Conservation (phyloP, 306 rosid genomes). For the Calophaca sinica region DNA sequence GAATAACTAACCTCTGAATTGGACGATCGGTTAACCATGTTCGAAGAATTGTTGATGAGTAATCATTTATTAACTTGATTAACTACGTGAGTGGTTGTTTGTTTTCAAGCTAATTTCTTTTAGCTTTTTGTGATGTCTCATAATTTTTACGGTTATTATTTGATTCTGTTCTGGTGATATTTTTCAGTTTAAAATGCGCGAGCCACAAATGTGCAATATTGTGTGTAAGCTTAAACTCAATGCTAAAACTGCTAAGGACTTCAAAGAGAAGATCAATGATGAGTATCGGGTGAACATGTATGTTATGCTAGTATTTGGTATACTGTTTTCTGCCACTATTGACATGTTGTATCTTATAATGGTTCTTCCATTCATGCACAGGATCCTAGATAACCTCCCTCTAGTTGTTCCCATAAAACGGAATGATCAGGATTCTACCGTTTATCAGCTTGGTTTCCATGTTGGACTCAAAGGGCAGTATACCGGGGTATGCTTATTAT, state of each 20-base stretch:
- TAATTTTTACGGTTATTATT: conserved; percentile 37
- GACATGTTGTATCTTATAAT: conserved; percentile 34
- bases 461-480: conserved; percentile 92
- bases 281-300: conserved; percentile 99
- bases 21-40: conserved; percentile 10
- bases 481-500: conserved; percentile 64
- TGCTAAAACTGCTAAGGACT: conserved; percentile 84
- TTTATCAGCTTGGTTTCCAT: conserved; percentile 88
- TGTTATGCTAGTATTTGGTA: conserved; percentile 35
- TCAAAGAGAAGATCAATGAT: conserved; percentile 92
- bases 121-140: background rate
- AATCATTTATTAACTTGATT: conserved; percentile 8
- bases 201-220: conserved; percentile 84
- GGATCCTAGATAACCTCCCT: conserved; percentile 98
- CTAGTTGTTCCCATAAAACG: conserved; percentile 82
- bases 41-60: conserved; percentile 19
- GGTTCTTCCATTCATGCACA: conserved; percentile 47
- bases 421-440: conserved; percentile 74
- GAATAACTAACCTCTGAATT: conserved; percentile 16
- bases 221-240: conserved; percentile 65
- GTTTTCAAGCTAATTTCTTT: background rate
- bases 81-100: conserved; percentile 12
- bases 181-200: conserved; percentile 95
- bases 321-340: background rate
- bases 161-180: conserved; percentile 13